Evolutionary conservation across 768 basidiomycete species (phyloP).

Genomic region (Dioszegia hungarica): DNA sequence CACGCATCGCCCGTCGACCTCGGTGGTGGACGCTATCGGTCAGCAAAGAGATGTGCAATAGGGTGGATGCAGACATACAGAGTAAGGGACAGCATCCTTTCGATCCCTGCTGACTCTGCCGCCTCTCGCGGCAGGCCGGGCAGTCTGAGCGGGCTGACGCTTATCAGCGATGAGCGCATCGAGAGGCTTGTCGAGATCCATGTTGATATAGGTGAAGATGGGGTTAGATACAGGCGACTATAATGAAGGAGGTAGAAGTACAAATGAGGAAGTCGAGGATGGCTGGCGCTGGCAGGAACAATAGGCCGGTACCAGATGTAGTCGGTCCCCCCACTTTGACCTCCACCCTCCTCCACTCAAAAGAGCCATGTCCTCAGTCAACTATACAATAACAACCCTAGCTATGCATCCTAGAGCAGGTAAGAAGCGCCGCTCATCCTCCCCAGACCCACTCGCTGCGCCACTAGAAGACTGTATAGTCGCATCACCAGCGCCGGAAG

Average conservation of each 20-base stretch:
- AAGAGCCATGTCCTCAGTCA: no score
- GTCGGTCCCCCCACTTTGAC: neutral
- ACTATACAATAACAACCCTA: no score
- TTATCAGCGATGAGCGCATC: slow-evolving; percentile 40
- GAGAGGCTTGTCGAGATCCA: slow-evolving; percentile 43
- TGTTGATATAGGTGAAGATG: slow-evolving; percentile 9
- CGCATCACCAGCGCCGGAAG: neutral
- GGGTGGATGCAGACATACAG: no score
- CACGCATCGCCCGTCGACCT: slow-evolving; percentile 43
- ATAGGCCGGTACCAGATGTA: neutral
- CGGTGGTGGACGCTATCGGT: slow-evolving; percentile 37
- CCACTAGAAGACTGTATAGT: neutral
- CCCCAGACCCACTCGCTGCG: neutral
- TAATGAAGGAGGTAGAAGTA: neutral
- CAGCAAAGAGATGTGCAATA: neutral
- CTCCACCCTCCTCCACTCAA: no score
- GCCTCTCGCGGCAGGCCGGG: neutral
- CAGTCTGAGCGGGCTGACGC: slow-evolving; percentile 1
- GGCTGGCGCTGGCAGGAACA: neutral
- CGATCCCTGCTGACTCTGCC: slow-evolving; percentile 2
- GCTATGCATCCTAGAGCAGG: neutral
- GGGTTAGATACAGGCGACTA: no score
- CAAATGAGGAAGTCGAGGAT: no score
- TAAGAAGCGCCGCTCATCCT: neutral
- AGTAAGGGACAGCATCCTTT: slow-evolving; percentile 12